Evolutionary conservation across 2,329 filamentous ascomycete species (phyloP), one percentile per base, ranked within the genome.

Genomic region (Parastagonospora nodorum): DNA sequence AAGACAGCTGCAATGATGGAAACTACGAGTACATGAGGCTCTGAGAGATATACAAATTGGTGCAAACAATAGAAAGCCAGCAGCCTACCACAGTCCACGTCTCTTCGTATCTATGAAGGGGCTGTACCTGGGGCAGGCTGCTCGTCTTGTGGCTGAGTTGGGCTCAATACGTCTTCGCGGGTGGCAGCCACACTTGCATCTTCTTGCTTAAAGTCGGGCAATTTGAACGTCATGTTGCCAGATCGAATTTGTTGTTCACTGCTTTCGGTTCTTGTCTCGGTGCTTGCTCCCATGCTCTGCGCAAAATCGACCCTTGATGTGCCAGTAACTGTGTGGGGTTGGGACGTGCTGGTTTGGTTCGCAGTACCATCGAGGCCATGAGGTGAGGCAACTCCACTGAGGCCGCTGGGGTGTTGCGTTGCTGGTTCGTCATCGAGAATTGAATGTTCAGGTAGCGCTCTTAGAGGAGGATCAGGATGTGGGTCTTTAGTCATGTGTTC

Each of bases 361-460:
- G 10, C 30, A 38, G 16, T 52, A 31, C 36, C 43, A 28, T 19
- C 31, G 19, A 40, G 24, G n/a, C 47, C 39, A 15, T 42, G 45
- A 11, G 40, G 19, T 31, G 50, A 45, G 7, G 42, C 41, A 24
- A 36, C 41, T 42, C 42, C 19, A 24, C 43, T 19, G 7, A 36
- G 9, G 2, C 42, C 14, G 37, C 16, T 27, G 48, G 31, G 29
- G 46, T 42, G n/a, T 48, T 15, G 14, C 4, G 8, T 39, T 41
- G 10, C 39, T 31, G 14, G 42, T 38, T 51, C 38, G 45, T 42
- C 48, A n/a, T 53, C 32, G 3, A 56, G 42, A 8, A 70, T 53
- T 1, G 71, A 74, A 42, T 74, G 72, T 44, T 74, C 71, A n/a
- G 73, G 73, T 24, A 74, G 54, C 12, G 63, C 58, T 48, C 73